Base-by-base conservation (phyloP, 2,329 filamentous ascomycete genomes). In the Westerdykella aurantiaca region DNA sequence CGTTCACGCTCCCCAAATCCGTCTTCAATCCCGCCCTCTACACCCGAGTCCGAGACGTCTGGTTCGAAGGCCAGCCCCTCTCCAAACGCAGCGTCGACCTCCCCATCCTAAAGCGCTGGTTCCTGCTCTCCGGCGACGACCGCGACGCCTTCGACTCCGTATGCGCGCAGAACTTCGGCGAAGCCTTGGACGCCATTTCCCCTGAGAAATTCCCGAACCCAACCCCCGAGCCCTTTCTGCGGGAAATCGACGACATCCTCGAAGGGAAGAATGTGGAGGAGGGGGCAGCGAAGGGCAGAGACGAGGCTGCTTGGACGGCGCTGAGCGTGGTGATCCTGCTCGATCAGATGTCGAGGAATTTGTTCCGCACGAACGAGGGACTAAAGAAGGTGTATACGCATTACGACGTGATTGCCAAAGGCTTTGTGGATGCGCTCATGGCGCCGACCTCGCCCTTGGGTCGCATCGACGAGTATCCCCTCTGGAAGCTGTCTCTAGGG, bases 331-430 rank as follows among this genome's bases (percentile, higher is more conserved):
- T 80, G 5, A 52, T 85, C 2, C 69, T 85, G 2, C 71, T 85
- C 2, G 82, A 85, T 49, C 81, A 85, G 55, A 70, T 84, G 34
- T 71, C 81, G 0, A 75, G 82, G 2, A 83, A 85, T 56, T 71
- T 78, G 49, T 81, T 76, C 63, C 78, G 82, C 12, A 73, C 69
- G 0, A 53, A 54, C 6, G 50, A 56, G 0, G 64, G 68, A 0
- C 62, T 77, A 18, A 60, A 69, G 0, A 49, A 75, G 2, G 69
- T 77, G 3, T 83, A 82, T 55, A 64, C 46, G 1, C 70, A 76
- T 50, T 83, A 80, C 50, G 81, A 84, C 51, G 72, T 71, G 6
- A 63, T 84, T 2, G 70, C 75, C 0, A 63, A 64, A n/a, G 65
- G 72, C 2, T 56, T 82, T 6, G 57, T 72, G 1, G 49, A 50